These are phyloP conservation scores for Hsuehochloa calcarea DNA, from an alignment of 176 grass and related monocot genomes.

Conservation along the genomic window DNA sequence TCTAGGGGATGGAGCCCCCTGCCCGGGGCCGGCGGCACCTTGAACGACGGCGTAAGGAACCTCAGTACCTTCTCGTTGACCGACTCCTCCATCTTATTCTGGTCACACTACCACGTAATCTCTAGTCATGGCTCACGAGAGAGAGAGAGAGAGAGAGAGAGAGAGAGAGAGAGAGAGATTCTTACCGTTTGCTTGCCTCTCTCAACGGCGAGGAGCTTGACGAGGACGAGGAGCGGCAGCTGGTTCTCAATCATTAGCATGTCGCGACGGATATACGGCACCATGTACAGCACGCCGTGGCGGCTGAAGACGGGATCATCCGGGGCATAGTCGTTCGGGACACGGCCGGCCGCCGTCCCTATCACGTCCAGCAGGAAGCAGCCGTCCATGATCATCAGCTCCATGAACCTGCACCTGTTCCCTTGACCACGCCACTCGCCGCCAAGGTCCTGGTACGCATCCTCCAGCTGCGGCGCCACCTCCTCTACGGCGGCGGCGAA, in stretches of 20 bases:
- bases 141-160: neutral
- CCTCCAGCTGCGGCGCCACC: conserved; percentile 22
- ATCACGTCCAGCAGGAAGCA: conserved; percentile 70
- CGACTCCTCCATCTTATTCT: neutral
- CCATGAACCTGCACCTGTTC: conserved; percentile 19
- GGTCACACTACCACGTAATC: neutral
- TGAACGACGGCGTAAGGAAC: neutral
- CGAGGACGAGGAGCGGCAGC: conserved; percentile 46
- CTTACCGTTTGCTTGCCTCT: neutral
- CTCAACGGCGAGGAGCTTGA: conserved; percentile 34
- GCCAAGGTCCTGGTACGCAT: conserved; percentile 37
- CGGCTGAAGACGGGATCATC: conserved; percentile 57
- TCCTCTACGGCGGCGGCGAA: conserved; percentile 25
- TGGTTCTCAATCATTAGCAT: conserved; percentile 68
- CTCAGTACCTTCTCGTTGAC: conserved; percentile 52
- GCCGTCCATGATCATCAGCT: conserved; percentile 48
- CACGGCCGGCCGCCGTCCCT: neutral
- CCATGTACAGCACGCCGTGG: conserved; percentile 40
- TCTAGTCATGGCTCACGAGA: neutral
- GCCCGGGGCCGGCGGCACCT: neutral
- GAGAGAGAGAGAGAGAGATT: neutral
- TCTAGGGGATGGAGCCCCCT: conserved; percentile 46
- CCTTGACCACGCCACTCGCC: conserved; percentile 20
- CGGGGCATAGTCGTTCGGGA: conserved; percentile 27
- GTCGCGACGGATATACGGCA: conserved; percentile 47